These are phyloP conservation scores for Naganishia friedmannii DNA, from an alignment of 768 basidiomycete genomes.

Conservation along the genomic window DNA sequence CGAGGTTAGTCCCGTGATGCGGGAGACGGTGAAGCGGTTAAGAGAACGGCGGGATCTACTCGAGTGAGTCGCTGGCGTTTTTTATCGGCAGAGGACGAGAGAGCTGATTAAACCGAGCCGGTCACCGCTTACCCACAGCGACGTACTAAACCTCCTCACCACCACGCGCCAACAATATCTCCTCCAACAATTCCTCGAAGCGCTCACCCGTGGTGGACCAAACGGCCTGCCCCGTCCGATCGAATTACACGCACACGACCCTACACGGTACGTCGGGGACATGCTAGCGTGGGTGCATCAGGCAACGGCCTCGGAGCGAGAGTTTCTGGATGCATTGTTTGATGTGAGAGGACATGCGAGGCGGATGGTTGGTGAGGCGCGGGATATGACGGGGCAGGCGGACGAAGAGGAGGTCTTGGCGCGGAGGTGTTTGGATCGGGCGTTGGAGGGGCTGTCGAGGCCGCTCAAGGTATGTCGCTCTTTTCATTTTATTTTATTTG, in stretches of 20 bases:
- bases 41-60: slow-evolving; percentile 73
- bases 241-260: slow-evolving; percentile 96
- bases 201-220: slow-evolving; percentile 81
- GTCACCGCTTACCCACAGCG: slow-evolving; percentile 57
- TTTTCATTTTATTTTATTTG: background rate
- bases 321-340: slow-evolving; percentile 86
- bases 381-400: slow-evolving; percentile 49
- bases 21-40: slow-evolving; percentile 71
- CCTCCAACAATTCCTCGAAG: slow-evolving; percentile 75
- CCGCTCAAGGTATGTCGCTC: slow-evolving; percentile 70
- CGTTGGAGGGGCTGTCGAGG: slow-evolving; percentile 75
- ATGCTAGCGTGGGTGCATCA: slow-evolving; percentile 99
- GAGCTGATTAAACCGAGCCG: background rate
- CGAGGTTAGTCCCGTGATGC: slow-evolving; percentile 66
- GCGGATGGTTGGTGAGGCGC: slow-evolving; percentile 76
- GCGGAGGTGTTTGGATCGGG: slow-evolving; percentile 71
- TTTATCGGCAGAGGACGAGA: no score
- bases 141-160: slow-evolving; percentile 71
- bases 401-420: slow-evolving; percentile 76
- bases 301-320: slow-evolving; percentile 86
- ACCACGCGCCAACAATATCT: slow-evolving; percentile 78
- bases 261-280: slow-evolving; percentile 91
- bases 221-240: slow-evolving; percentile 85
- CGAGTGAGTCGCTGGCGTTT: slow-evolving; percentile 56
- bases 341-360: slow-evolving; percentile 61